These are phyloP conservation scores for Fusarium solani-melongenae DNA, from an alignment of 2,329 filamentous ascomycete species.

Conservation along the genomic window DNA sequence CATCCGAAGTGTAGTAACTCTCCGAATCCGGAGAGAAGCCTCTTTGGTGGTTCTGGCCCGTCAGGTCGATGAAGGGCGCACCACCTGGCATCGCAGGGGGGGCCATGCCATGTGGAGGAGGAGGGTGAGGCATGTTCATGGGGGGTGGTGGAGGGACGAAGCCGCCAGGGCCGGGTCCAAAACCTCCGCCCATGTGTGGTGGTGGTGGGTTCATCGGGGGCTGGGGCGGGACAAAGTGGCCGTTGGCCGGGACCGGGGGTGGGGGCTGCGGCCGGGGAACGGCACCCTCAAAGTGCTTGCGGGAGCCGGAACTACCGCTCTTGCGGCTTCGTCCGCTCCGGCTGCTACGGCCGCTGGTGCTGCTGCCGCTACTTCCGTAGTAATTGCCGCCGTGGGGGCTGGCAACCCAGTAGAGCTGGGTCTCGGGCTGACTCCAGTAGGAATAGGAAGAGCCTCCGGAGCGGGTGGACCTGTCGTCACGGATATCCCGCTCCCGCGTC, in stretches of 20 bases:
- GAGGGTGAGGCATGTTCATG: constrained; percentile 16
- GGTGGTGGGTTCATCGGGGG: constrained; percentile 23
- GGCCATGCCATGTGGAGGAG: constrained; percentile 32
- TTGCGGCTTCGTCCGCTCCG: constrained; percentile 35
- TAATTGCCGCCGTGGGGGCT: constrained; percentile 24
- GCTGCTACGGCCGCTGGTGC: constrained; percentile 29
- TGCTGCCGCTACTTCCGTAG: constrained; percentile 27
- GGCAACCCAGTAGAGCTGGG: constrained; percentile 41
- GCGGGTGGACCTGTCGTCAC: constrained; percentile 38
- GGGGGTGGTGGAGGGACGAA: constrained; percentile 19
- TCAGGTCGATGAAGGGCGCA: constrained; percentile 39
- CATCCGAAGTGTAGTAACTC: constrained; percentile 17
- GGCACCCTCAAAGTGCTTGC: constrained; percentile 41
- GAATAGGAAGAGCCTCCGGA: constrained; percentile 37
- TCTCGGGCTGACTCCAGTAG: constrained; percentile 36
- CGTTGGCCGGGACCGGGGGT: constrained; percentile 29
- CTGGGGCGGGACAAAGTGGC: constrained; percentile 22
- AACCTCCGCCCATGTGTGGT: constrained; percentile 29
- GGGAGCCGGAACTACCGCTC: constrained; percentile 17
- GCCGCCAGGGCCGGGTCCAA: constrained; percentile 9
- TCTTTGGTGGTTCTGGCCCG: constrained; percentile 34
- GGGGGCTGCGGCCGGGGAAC: constrained; percentile 34
- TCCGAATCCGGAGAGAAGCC: constrained; percentile 1
- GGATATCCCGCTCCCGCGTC: constrained; percentile 32
- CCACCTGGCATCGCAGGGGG: constrained; percentile 20